phyloP scores from a whole-genome alignment of 2,329 filamentous ascomycete genomes.

The Dothideomycetes sp. region DNA sequence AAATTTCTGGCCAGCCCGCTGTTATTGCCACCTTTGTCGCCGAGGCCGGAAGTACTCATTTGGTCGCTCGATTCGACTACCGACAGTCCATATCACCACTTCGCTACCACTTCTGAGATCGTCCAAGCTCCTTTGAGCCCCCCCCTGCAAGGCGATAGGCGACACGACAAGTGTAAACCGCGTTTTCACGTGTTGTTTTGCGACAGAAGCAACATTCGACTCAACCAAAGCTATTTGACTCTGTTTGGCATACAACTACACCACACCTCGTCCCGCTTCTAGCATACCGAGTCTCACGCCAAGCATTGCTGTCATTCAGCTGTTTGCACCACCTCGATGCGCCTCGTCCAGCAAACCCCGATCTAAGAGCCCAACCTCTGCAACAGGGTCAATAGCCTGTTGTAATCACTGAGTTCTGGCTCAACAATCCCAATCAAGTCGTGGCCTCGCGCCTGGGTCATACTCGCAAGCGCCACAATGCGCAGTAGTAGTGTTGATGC shows the following conservation, averaged over 20 bases:
- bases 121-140: constrained; percentile 4
- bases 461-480: not conserved
- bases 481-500: constrained; percentile 12
- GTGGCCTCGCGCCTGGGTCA: too few relatives aligned
- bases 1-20: not conserved
- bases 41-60: not conserved
- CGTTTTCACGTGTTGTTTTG: constrained; percentile 10
- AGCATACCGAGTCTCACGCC: too few relatives aligned
- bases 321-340: constrained; percentile 2
- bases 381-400: too few relatives aligned
- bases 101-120: constrained; percentile 6
- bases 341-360: not conserved
- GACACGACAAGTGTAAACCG: not conserved
- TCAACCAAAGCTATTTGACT: too few relatives aligned
- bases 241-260: too few relatives aligned
- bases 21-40: constrained; percentile 1
- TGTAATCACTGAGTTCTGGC: too few relatives aligned
- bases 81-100: too few relatives aligned
- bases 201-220: not conserved
- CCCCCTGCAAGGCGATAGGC: too few relatives aligned
- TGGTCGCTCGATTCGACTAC: not conserved
- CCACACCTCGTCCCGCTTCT: too few relatives aligned
- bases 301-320: not conserved
- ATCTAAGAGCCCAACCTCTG: too few relatives aligned
- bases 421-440: too few relatives aligned